Evolutionary conservation across 768 basidiomycete species (phyloP).

Genomic region (Daedalea quercina): DNA sequence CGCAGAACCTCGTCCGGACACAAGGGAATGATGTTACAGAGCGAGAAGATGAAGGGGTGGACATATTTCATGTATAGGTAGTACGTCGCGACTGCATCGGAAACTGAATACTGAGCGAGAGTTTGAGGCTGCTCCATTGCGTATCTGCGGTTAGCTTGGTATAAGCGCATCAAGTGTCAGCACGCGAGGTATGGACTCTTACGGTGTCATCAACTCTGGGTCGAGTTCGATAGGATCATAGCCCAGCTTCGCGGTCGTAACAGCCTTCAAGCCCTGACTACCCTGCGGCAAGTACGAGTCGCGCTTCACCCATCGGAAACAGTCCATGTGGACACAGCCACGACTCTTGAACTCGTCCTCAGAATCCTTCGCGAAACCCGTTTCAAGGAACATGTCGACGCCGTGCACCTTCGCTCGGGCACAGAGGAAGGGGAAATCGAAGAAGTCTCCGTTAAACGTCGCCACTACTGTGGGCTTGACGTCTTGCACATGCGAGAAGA

Average conservation of each 20-base stretch:
- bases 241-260: constrained; percentile 92
- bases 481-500: constrained; percentile 92
- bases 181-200: constrained; percentile 25
- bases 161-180: no score
- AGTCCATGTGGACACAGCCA: constrained; percentile 96
- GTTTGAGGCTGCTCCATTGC: constrained; percentile 93
- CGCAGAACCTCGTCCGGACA: constrained; percentile 94
- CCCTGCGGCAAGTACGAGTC: constrained; percentile 99
- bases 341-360: constrained; percentile 96
- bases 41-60: constrained; percentile 97
- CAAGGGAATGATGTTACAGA: constrained; percentile 98
- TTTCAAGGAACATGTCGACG: constrained; percentile 95
- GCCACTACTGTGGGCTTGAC: constrained; percentile 96
- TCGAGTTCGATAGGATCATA: constrained; percentile 97
- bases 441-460: constrained; percentile 98
- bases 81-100: constrained; percentile 99
- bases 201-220: constrained; percentile 99
- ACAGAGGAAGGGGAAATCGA: constrained; percentile 96
- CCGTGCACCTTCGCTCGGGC: constrained; percentile 82
- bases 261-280: constrained; percentile 96
- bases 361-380: constrained; percentile 82
- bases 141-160: constrained; percentile 48
- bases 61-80: constrained; percentile 99
- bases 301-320: constrained; percentile 99
- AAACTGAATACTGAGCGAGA: constrained; percentile 96